These are phyloP conservation scores for Ophiostoma quercus DNA, from an alignment of 2,329 filamentous ascomycete species.

Conservation along the genomic window DNA sequence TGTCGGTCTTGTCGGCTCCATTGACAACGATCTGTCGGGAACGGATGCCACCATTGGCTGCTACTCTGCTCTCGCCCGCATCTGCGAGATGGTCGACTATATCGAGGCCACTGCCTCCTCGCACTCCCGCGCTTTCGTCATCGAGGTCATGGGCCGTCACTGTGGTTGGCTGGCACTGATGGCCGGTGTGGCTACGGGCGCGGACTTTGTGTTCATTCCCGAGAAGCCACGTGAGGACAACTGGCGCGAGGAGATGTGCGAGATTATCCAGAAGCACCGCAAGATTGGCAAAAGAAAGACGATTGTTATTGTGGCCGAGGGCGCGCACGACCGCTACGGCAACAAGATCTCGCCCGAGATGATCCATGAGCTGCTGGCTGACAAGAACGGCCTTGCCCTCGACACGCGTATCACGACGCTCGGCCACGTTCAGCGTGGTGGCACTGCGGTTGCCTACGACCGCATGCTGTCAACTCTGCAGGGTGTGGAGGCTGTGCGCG, in stretches of 20 bases:
- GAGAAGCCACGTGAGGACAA: slow-evolving; percentile 83
- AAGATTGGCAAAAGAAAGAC: slow-evolving; percentile 90
- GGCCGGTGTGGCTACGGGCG: slow-evolving; percentile 89
- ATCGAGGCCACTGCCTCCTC: slow-evolving; percentile 93
- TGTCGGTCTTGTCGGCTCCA: slow-evolving; percentile 90
- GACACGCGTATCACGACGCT: slow-evolving; percentile 94
- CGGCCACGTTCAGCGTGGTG: slow-evolving; percentile 95
- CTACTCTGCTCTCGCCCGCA: slow-evolving; percentile 86
- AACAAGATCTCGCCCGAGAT: slow-evolving; percentile 75
- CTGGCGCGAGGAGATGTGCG: slow-evolving; percentile 85
- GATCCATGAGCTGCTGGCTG: slow-evolving; percentile 84
- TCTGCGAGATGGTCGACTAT: slow-evolving; percentile 93
- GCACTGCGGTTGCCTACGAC: slow-evolving; percentile 87
- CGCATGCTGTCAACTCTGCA: slow-evolving; percentile 89
- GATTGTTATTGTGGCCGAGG: slow-evolving; percentile 95
- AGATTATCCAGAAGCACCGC: slow-evolving; percentile 73
- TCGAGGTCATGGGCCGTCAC: slow-evolving; percentile 97
- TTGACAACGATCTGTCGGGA: slow-evolving; percentile 96
- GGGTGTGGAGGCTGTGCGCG: slow-evolving; percentile 88
- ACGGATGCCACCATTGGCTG: slow-evolving; percentile 97
- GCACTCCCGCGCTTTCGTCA: slow-evolving; percentile 92
- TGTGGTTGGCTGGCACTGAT: slow-evolving; percentile 97
- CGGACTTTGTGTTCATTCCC: slow-evolving; percentile 95
- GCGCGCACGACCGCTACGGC: slow-evolving; percentile 77
- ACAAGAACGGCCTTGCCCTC: slow-evolving; percentile 65